Evolutionary conservation across 495 filamentous ascomycete genomes (phyloP), one percentile per base, ranked within the genome.

Genomic region (Neurospora sp.): DNA sequence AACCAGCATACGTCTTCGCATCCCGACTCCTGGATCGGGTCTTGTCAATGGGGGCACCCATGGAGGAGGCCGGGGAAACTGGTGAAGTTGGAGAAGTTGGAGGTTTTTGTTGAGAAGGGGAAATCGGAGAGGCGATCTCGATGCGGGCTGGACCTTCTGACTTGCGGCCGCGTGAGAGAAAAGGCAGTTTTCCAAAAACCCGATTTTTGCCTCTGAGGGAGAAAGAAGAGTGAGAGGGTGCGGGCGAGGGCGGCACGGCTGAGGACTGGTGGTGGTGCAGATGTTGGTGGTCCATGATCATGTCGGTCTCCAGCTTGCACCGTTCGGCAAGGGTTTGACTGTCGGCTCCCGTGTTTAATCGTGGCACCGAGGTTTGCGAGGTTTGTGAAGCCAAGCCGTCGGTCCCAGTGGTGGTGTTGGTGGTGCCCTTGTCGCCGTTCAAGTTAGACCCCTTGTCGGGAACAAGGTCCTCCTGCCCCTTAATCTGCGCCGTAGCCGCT

Each of bases 201-300:
- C 54, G 78, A 80, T 72, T 78, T 82, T 72, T 77, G 83, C 10
- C 77, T 72, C 76, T 82, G 81, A 27, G 41, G 69, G 70, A 7
- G 75, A 74, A 54, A 71, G 73, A 39, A 20, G 76, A 72, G 41
- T 72, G 69, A 27, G 74, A 71, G 27, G 73, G 76, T 37, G 75
- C 73, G 70, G 75, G 77, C 35, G 79, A 69, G 66, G 60, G 70
- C 40, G 74, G 73, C 23, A 71, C 66, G 70, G 72, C 70, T n/a
- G 80, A 80, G 74, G 76, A 70, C 66, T 70, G 18, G 18, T 72
- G 73, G 70, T 72, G 70, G 70, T 70, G 31, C 72, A 37, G 75
- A 71, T 85, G 83, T 39, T 86, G 80, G 70, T 84, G 80, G 49
- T 80, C 79, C 69, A 84, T 78, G 66, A 86, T 83, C 71, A 86